These are phyloP conservation scores for Erythrophleum fordii DNA, from an alignment of 306 rosid species.

Conservation along the genomic window DNA sequence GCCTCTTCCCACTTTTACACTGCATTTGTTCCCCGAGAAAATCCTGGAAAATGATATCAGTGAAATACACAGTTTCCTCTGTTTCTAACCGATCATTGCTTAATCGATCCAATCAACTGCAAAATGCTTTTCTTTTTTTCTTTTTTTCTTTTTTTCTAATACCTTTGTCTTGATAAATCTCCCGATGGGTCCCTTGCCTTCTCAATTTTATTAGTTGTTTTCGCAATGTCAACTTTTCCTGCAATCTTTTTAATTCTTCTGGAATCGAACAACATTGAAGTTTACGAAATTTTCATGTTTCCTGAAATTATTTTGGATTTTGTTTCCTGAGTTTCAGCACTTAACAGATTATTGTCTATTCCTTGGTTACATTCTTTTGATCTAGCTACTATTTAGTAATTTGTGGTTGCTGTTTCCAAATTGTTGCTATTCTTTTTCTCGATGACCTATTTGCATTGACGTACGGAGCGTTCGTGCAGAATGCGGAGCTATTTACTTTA, in stretches of 20 bases:
- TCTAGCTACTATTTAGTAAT: neutral
- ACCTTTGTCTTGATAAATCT: neutral
- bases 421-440: neutral
- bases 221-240: neutral
- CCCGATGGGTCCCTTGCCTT: neutral
- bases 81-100: neutral
- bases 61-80: neutral
- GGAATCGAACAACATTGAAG: neutral
- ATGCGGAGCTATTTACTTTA: conserved; percentile 92
- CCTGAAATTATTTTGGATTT: neutral
- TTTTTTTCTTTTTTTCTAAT: neutral
- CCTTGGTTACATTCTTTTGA: neutral
- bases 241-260: neutral
- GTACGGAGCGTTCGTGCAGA: conserved; percentile 47
- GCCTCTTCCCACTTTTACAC: neutral
- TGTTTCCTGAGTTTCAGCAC: neutral
- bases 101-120: neutral
- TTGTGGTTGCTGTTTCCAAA: neutral
- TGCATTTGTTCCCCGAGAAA: conserved; percentile 33
- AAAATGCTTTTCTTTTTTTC: neutral
- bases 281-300: neutral
- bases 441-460: neutral
- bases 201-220: neutral
- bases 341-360: neutral
- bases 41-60: neutral